These are phyloP conservation scores for Penicillium oxalicum DNA, from an alignment of 2,329 filamentous ascomycete species.

Conservation along the genomic window DNA sequence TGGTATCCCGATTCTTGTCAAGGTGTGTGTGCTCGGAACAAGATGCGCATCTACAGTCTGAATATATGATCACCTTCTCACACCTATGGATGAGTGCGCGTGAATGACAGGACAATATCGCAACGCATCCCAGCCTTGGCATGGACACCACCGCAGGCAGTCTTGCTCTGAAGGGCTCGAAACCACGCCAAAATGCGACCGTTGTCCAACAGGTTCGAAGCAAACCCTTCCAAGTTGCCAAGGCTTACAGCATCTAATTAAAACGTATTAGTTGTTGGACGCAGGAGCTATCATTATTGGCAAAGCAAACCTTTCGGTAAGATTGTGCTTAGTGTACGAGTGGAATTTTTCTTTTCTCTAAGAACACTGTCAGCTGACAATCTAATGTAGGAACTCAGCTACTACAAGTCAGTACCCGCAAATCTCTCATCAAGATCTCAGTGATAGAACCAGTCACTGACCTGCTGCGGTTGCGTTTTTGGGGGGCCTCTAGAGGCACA, in stretches of 20 bases:
- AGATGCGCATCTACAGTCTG: background rate
- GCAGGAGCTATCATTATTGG: constrained; percentile 30
- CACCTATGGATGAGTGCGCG: too few species aligned
- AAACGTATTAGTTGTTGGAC: background rate
- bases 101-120: constrained; percentile 23
- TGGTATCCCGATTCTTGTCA: constrained; percentile 32
- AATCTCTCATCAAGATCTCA: background rate
- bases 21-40: constrained; percentile 10
- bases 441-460: too few species aligned
- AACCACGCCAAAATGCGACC: constrained; percentile 8
- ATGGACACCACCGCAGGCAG: constrained; percentile 10
- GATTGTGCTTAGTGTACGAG: background rate
- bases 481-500: constrained; percentile 1
- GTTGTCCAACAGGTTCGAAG: constrained; percentile 9
- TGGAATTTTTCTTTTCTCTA: background rate
- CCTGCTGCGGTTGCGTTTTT: too few species aligned
- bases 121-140: constrained; percentile 19
- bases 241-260: constrained; percentile 13
- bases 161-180: constrained; percentile 9
- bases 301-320: constrained; percentile 28
- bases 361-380: background rate
- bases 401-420: constrained; percentile 7
- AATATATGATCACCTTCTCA: too few species aligned
- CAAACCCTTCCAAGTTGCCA: background rate
- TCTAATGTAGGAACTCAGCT: background rate